phyloP scores from a whole-genome alignment of 768 basidiomycete species.

The Rhodotorula toruloides region DNA sequence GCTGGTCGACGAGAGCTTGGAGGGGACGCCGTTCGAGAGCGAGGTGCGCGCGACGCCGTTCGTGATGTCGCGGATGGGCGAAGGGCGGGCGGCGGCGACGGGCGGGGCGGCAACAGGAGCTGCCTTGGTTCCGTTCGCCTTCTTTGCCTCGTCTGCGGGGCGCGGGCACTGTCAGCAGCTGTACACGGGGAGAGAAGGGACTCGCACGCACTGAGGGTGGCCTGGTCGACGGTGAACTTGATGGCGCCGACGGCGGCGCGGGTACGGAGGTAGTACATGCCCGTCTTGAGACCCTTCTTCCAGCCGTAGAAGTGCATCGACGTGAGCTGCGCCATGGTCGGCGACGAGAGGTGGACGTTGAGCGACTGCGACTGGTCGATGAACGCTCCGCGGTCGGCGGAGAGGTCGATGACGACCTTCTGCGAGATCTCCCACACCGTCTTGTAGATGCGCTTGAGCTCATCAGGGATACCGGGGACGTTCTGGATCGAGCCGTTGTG shows the following conservation, averaged over 20 bases:
- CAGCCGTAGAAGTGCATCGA: constrained; percentile 99
- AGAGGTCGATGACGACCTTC: constrained; percentile 95
- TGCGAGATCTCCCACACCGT: constrained; percentile 99
- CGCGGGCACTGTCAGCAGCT: background rate
- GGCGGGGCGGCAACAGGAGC: background rate
- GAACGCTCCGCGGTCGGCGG: constrained; percentile 97
- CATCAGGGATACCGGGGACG: constrained; percentile 74
- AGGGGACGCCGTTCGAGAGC: constrained; percentile 10
- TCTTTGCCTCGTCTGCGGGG: constrained; percentile 46
- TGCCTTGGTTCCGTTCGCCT: constrained; percentile 12
- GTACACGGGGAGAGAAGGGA: background rate
- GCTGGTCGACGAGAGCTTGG: constrained; percentile 14
- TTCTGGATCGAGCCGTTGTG: constrained; percentile 61
- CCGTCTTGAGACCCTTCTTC: constrained; percentile 99
- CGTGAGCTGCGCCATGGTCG: constrained; percentile 84
- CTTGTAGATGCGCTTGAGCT: constrained; percentile 97
- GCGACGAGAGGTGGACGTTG: constrained; percentile 85
- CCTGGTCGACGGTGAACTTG: constrained; percentile 78
- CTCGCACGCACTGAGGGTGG: constrained; percentile 32
- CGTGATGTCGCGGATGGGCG: constrained; percentile 39
- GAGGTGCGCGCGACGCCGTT: constrained; percentile 40
- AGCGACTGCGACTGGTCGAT: constrained; percentile 94
- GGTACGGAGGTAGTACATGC: constrained; percentile 91
- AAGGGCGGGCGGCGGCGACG: background rate
- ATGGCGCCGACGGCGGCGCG: constrained; percentile 91